phyloP scores from a whole-genome alignment of 306 rosid species.

The Inga leiocalycina region DNA sequence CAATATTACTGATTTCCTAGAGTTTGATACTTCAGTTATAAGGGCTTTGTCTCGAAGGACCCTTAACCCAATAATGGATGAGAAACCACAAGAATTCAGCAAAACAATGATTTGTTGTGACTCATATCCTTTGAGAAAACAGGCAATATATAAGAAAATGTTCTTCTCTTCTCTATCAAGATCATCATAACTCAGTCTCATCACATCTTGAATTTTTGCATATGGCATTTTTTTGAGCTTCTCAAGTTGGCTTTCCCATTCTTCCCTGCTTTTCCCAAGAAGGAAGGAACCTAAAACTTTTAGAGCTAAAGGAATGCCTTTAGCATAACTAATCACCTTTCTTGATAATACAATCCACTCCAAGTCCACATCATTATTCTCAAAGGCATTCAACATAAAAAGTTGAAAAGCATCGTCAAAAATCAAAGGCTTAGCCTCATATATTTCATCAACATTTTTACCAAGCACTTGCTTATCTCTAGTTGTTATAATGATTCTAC shows the following conservation, averaged over 20 bases:
- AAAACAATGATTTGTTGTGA: neutral
- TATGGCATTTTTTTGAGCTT: slow-evolving; percentile 31
- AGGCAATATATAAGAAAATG: slow-evolving; percentile 33
- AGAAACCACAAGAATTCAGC: slow-evolving; percentile 33
- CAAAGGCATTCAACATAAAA: slow-evolving; percentile 36
- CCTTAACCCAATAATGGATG: slow-evolving; percentile 17
- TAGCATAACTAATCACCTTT: slow-evolving; percentile 28
- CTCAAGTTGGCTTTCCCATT: slow-evolving; percentile 37
- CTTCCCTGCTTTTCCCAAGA: slow-evolving; percentile 5
- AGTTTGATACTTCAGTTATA: slow-evolving; percentile 17
- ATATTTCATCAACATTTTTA: slow-evolving; percentile 13
- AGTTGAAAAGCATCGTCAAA: slow-evolving; percentile 7
- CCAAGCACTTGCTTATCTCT: slow-evolving; percentile 34
- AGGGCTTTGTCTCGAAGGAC: slow-evolving; percentile 39
- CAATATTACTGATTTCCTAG: neutral
- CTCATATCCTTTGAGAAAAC: slow-evolving; percentile 28
- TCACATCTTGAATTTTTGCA: slow-evolving; percentile 14
- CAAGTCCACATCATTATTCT: neutral
- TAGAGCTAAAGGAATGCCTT: slow-evolving; percentile 40
- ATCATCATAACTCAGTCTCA: slow-evolving; percentile 36
- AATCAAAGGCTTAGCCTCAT: slow-evolving; percentile 25
- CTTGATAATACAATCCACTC: slow-evolving; percentile 29
- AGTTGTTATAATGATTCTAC: slow-evolving; percentile 43
- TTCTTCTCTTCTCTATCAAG: slow-evolving; percentile 34
- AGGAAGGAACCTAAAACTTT: slow-evolving; percentile 40